phyloP scores from a whole-genome alignment of 306 rosid species.

The Alnus rubra region DNA sequence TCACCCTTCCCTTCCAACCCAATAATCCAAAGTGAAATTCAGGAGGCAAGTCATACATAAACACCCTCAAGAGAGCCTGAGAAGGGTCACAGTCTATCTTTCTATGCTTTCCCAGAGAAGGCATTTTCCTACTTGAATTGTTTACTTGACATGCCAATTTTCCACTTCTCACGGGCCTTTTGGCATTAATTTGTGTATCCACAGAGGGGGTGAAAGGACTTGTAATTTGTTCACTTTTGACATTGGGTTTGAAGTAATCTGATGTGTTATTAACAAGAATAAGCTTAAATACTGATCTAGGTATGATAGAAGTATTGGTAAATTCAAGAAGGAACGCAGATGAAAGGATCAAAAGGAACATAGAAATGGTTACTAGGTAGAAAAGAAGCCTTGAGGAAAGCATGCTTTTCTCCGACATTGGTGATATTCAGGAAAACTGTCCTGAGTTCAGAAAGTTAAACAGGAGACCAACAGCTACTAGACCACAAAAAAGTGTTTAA shows the following conservation, averaged over 20 bases:
- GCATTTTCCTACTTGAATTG: constrained; percentile 30
- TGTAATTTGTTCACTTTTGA: constrained; percentile 35
- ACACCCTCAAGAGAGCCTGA: constrained; percentile 62
- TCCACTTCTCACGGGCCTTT: constrained; percentile 20
- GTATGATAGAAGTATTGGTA: constrained; percentile 58
- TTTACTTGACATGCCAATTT: constrained; percentile 41
- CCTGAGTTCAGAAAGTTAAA: constrained; percentile 23
- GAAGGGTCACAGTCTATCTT: constrained; percentile 39
- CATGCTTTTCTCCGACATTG: constrained; percentile 79
- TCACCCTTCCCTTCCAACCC: constrained; percentile 79
- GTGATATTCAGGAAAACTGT: constrained; percentile 24
- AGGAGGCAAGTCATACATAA: constrained; percentile 91
- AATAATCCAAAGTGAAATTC: constrained; percentile 85
- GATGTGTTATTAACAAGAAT: constrained; percentile 68
- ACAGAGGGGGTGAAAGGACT: constrained; percentile 32
- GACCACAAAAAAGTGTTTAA: background rate
- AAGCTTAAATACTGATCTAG: constrained; percentile 72
- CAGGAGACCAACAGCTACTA: constrained; percentile 15
- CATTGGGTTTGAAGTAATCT: constrained; percentile 53
- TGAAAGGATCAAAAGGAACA: constrained; percentile 75
- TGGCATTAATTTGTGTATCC: constrained; percentile 25
- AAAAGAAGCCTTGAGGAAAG: constrained; percentile 61
- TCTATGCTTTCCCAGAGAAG: constrained; percentile 31
- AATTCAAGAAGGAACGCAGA: constrained; percentile 72
- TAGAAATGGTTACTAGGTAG: constrained; percentile 57